A percentile compares a stretch with the other conserved stretches of the same genome.
Conservation (phyloP, 108 stramenopile genomes). For the Nannochloropsis salina region DNA sequence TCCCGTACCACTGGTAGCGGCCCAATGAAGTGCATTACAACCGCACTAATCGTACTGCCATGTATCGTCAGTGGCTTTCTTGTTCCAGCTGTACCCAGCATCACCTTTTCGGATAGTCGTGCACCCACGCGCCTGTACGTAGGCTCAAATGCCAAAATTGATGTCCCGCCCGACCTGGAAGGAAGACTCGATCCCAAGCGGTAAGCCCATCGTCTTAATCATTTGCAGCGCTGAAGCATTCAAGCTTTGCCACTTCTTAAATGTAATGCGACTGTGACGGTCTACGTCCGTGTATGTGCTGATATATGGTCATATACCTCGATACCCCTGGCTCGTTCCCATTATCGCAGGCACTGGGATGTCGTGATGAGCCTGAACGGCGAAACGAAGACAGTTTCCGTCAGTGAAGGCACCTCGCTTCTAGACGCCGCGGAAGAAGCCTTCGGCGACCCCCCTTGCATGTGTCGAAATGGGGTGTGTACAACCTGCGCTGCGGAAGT, state of each 20-base stretch:
- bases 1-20: too few species aligned
- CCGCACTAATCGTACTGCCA: not conserved
- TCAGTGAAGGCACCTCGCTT: conserved; percentile 28
- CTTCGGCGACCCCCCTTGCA: conserved; percentile 19
- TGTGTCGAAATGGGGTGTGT: conserved; percentile 26
- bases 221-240: too few species aligned
- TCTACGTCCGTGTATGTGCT: too few species aligned
- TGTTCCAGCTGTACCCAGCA: not conserved
- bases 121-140: not conserved
- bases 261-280: too few species aligned
- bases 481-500: conserved; percentile 13
- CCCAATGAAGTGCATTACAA: too few species aligned
- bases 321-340: too few species aligned
- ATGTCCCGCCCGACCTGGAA: not conserved
- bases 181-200: conserved; percentile 13
- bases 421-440: conserved; percentile 18
- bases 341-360: not conserved
- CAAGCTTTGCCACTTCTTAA: too few species aligned
- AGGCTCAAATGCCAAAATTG: conserved; percentile 7
- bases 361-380: not conserved
- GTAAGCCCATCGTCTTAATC: not conserved
- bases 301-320: too few species aligned
- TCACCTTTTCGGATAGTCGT: not conserved
- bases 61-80: not conserved
- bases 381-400: conserved; percentile 20